Conservation (phyloP, 176 grass and related monocot genomes). For the Stipa capillata region DNA sequence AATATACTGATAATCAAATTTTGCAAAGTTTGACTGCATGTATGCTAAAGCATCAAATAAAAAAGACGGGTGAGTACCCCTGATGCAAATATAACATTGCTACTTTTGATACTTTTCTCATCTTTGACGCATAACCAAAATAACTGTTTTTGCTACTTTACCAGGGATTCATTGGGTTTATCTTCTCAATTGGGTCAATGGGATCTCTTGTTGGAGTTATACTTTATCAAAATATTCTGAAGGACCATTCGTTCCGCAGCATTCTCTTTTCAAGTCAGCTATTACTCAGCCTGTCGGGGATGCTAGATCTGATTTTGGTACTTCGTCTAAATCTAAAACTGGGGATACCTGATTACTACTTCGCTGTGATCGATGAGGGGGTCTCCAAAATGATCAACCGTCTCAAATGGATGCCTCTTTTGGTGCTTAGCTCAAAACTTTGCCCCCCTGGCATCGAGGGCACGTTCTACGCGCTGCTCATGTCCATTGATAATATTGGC, state of each 20-base stretch:
- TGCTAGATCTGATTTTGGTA: constrained; percentile 75
- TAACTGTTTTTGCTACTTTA: constrained; percentile 22
- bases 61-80: not conserved
- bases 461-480: constrained; percentile 74
- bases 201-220: constrained; percentile 68
- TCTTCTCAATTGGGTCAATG: constrained; percentile 66
- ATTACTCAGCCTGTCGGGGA: constrained; percentile 59
- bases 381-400: constrained; percentile 69
- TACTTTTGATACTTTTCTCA: not conserved
- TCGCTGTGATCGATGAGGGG: constrained; percentile 73
- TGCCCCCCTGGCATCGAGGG: constrained; percentile 77
- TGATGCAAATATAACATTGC: not conserved
- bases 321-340: constrained; percentile 64
- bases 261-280: constrained; percentile 78
- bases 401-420: constrained; percentile 78
- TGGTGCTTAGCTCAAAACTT: constrained; percentile 79
- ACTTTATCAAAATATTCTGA: constrained; percentile 75
- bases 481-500: constrained; percentile 81
- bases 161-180: constrained; percentile 74
- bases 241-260: constrained; percentile 47
- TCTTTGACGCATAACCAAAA: not conserved
- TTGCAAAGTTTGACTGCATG: not conserved
- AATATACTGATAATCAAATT: not conserved
- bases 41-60: not conserved
- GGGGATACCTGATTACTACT: constrained; percentile 77